Evolutionary conservation across 2,329 filamentous ascomycete species (phyloP).

Genomic region (Fusarium tjaetaba): DNA sequence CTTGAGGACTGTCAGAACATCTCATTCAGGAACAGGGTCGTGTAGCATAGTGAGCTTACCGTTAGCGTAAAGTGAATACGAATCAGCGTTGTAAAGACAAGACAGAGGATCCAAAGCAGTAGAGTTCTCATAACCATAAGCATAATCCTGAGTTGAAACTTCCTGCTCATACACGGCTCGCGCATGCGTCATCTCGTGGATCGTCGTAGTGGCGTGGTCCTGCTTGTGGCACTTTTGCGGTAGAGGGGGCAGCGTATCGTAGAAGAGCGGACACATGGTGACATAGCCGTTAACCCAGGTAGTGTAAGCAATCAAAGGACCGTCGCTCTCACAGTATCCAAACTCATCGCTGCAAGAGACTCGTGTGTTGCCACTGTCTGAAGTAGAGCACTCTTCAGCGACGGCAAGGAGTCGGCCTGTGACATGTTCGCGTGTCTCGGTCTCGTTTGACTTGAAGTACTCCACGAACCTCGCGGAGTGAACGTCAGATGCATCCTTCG

Average conservation of each 20-base stretch:
- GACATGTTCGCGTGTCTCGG: slow-evolving; percentile 19
- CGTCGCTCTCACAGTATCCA: slow-evolving; percentile 20
- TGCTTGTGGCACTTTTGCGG: slow-evolving; percentile 32
- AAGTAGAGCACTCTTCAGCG: slow-evolving; percentile 26
- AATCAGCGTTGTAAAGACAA: slow-evolving; percentile 33
- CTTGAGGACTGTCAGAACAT: neutral
- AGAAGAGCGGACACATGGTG: slow-evolving; percentile 31
- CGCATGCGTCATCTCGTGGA: slow-evolving; percentile 37
- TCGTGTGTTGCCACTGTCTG: slow-evolving; percentile 3
- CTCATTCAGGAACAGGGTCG: accelerated
- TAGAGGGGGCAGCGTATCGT: slow-evolving; percentile 13
- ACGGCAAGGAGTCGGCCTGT: slow-evolving; percentile 29
- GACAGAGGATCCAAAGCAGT: slow-evolving; percentile 24
- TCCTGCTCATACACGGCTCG: slow-evolving; percentile 27
- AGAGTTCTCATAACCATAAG: slow-evolving; percentile 33
- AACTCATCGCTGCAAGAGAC: slow-evolving; percentile 6
- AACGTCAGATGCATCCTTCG: slow-evolving; percentile 16
- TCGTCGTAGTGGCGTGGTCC: slow-evolving; percentile 32
- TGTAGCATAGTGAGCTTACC: neutral
- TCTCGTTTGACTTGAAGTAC: slow-evolving; percentile 39
- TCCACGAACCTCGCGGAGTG: slow-evolving; percentile 28
- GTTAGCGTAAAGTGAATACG: slow-evolving; percentile 31
- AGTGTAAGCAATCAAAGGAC: slow-evolving; percentile 33
- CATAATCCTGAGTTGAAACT: slow-evolving; percentile 25
- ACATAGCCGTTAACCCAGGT: slow-evolving; percentile 35